phyloP scores from a whole-genome alignment of 179 eudicot species.

The Nepenthes alata region DNA sequence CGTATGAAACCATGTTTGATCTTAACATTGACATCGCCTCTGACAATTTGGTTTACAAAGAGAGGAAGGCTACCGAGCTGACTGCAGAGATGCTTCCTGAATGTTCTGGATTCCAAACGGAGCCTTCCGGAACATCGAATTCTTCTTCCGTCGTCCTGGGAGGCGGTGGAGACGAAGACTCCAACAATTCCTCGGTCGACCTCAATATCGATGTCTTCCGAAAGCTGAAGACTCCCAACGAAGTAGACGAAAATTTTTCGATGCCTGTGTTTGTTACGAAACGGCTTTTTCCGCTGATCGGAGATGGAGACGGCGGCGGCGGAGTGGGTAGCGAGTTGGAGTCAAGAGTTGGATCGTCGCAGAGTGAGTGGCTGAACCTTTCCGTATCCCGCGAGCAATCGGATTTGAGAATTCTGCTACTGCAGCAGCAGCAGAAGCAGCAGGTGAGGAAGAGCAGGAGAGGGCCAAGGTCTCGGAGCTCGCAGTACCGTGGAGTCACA shows the following conservation, averaged over 20 bases:
- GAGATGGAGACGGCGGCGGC: not conserved
- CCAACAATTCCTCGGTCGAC: conserved; percentile 6
- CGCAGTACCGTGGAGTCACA: conserved; percentile 31
- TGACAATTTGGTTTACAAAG: conserved; percentile 1
- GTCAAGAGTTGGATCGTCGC: conserved; percentile 18
- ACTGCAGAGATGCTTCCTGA: not conserved
- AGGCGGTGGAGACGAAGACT: conserved; percentile 11
- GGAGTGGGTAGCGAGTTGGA: conserved; percentile 5
- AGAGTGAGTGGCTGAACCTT: conserved; percentile 28
- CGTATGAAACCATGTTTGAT: conserved; percentile 17
- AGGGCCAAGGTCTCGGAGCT: conserved; percentile 31
- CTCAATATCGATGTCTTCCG: conserved; percentile 3
- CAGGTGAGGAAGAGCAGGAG: conserved; percentile 22
- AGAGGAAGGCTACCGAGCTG: not conserved
- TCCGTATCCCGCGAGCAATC: conserved; percentile 16
- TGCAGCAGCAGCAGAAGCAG: conserved; percentile 14
- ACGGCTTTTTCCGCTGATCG: conserved; percentile 20
- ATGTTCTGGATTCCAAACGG: conserved; percentile 8
- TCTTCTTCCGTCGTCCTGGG: conserved; percentile 23
- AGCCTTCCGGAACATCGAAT: conserved; percentile 24
- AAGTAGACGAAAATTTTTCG: not conserved
- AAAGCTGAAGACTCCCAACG: conserved; percentile 1
- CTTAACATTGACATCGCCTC: conserved; percentile 19
- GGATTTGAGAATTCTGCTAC: conserved; percentile 10
- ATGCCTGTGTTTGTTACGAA: conserved; percentile 13